Base-by-base conservation (phyloP, 805 yeast genomes). In the Ogataea neopini region DNA sequence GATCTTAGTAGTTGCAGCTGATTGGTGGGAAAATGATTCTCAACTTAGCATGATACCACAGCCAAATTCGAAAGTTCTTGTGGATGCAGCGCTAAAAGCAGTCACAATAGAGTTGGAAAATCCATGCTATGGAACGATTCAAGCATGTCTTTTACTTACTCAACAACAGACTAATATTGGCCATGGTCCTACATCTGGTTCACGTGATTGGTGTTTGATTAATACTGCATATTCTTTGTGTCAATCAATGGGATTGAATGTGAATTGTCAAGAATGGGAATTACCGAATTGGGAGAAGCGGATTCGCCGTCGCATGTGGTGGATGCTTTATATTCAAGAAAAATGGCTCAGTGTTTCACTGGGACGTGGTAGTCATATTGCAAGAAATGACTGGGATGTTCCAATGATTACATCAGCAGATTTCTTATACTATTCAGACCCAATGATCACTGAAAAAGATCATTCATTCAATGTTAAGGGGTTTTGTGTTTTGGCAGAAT, bases 111-210 rank as follows among this genome's bases (percentile, higher is more conserved):
- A 50, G 37, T n/a, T 51, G 38, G 22, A 50, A 2, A 50, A 47
- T 25, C 57, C 57, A 2, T 45, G 53, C 22, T 53, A 53, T 36
- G 54, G 52, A 20, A 50, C 52, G 3, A 38, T 53, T n/a, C 54
- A 53, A 29, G 50, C 51, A 1, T 50, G 57, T 40, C 37, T 53
- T n/a, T 23, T 53, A 20, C 37, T 53, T 6, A 39, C 49, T 2
- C 57, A 53, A 28, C 18, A 20, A 2, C 25, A 39, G 4, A 13
- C 13, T 3, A 10, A 20, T 10, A 23, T 13, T 11, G 18, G 33
- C 8, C 8, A 5, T 22, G 25, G 25, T 22, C n/a, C n/a, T n/a
- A n/a, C n/a, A 6, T 44, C 46, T 23, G 56, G 49, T 3, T 45
- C 51, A 9, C 49, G 28, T 15, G 49, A 44, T 17, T 46, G 54